Percentiles rank a stretch among this genome's conserved stretches.
Evolutionary conservation across 2,329 filamentous ascomycete genomes (phyloP).

Genomic region (Cercospora berteroae): DNA sequence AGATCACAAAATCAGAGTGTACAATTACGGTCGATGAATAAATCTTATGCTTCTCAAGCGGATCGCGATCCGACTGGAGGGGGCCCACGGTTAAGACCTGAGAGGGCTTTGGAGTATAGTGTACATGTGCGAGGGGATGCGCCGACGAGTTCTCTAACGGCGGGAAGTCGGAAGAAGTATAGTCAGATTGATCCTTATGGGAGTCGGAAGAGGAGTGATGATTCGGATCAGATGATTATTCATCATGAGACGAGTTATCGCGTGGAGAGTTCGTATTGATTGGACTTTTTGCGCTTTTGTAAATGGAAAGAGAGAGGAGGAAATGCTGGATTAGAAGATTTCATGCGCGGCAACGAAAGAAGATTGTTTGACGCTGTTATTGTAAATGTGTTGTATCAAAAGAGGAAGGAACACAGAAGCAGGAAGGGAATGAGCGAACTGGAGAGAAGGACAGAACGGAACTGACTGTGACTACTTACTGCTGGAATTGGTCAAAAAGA

Average conservation of each 20-base stretch:
- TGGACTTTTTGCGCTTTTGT: too few relatives aligned
- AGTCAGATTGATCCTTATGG: conserved; percentile 2
- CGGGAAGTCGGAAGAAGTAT: not conserved
- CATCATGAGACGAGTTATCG: conserved; percentile 24
- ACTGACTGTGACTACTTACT: not conserved
- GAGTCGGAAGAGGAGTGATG: conserved; percentile 17
- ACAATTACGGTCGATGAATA: conserved; percentile 21
- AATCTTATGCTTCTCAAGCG: conserved; percentile 11
- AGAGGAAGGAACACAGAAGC: not conserved
- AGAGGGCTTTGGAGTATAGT: not conserved
- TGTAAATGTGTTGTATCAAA: not conserved
- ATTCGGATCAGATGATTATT: conserved; percentile 25
- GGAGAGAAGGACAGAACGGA: not conserved
- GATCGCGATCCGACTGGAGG: not conserved
- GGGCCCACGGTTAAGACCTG: not conserved
- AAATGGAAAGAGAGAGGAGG: too few relatives aligned
- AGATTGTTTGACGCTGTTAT: too few relatives aligned
- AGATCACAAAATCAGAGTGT: conserved; percentile 17
- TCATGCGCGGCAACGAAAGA: too few relatives aligned
- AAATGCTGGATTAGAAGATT: too few relatives aligned
- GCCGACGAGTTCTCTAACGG: not conserved
- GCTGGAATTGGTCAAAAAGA: not conserved
- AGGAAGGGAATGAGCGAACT: too few relatives aligned
- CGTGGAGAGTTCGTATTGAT: conserved; percentile 19
- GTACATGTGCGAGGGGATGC: conserved; percentile 10